Base-by-base conservation (phyloP, 176 grass and related monocot species). In the Zoysia japonica region DNA sequence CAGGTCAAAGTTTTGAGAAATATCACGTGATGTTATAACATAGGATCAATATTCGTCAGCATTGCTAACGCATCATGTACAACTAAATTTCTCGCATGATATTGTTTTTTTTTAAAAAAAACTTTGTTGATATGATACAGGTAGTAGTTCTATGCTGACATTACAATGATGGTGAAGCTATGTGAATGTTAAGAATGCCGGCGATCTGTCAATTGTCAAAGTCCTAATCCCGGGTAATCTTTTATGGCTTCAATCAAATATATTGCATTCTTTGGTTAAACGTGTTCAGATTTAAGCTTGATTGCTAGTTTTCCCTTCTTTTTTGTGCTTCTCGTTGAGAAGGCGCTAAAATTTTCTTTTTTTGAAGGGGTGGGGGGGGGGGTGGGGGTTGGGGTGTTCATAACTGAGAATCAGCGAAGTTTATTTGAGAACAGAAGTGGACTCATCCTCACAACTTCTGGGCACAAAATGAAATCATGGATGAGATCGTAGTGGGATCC, bases 21-120 rank as follows among this genome's bases (percentile, higher is more conserved):
- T 62, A 43, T 79, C 15, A 5, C 54, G 61, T 17, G 62, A 84
- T 11, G 56, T 42, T 66, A 16, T 44, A 55, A 43, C 11, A 69
- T 15, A 60, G 66, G 55, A 79, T 40, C 28, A 72, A 10, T n/a
- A 37, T 84, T 35, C 59, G 60, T 43, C n/a, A 51, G 13, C 56
- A 39, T 41, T 15, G 10, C 44, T 62, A 38, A 68, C 76, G 63
- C 38, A 45, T 13, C 20, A 6, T 74, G 39, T 46, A 7, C 67
- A 88, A 61, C 75, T 13, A 66, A 66, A 68, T 80, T 75, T 67
- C 62, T 50, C 35, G 39, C 14, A 62, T 28, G 80, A 68, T 74
- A 63, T 67, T 20, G 7, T 28, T 53, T 67, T 67, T 67, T 37
- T 28, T 28, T 28, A 28, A 28, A 40, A 66, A 67, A 54, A 5